Evolutionary conservation across 148 eudicot genomes (phyloP).

Genomic region (Rhododendron molle): DNA sequence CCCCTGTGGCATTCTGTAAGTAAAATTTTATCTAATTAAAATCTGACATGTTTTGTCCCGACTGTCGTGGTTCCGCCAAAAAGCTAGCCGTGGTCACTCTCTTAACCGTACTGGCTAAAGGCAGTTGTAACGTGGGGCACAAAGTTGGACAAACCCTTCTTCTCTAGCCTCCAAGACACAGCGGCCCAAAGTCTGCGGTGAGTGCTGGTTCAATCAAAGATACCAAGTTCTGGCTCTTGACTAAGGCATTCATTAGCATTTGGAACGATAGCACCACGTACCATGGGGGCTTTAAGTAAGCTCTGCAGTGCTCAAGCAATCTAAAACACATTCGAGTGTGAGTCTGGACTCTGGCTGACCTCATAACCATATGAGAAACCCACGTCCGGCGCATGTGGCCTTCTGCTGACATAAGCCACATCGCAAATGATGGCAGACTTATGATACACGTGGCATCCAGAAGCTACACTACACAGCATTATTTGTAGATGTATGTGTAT

Average conservation of each 20-base stretch:
- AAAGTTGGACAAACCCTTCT: neutral
- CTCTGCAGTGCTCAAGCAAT: neutral
- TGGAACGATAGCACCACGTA: too few species aligned
- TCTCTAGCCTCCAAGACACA: neutral
- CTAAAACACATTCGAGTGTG: neutral
- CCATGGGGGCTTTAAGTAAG: neutral
- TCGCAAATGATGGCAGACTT: too few species aligned
- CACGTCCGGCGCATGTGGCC: too few species aligned
- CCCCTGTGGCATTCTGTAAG: neutral
- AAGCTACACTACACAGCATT: too few species aligned
- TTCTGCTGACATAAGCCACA: too few species aligned
- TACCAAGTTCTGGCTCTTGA: neutral
- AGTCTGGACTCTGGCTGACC: too few species aligned
- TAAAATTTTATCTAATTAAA: too few species aligned
- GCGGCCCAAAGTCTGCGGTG: neutral
- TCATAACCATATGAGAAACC: too few species aligned
- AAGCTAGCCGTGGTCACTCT: neutral
- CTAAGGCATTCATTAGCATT: neutral
- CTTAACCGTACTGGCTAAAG: neutral
- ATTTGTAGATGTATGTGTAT: too few species aligned
- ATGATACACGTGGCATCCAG: too few species aligned
- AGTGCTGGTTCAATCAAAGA: neutral
- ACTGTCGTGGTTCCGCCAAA: neutral
- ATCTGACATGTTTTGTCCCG: neutral
- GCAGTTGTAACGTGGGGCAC: neutral